phyloP scores from a whole-genome alignment of 768 basidiomycete genomes.

The Mycena epipterygia region DNA sequence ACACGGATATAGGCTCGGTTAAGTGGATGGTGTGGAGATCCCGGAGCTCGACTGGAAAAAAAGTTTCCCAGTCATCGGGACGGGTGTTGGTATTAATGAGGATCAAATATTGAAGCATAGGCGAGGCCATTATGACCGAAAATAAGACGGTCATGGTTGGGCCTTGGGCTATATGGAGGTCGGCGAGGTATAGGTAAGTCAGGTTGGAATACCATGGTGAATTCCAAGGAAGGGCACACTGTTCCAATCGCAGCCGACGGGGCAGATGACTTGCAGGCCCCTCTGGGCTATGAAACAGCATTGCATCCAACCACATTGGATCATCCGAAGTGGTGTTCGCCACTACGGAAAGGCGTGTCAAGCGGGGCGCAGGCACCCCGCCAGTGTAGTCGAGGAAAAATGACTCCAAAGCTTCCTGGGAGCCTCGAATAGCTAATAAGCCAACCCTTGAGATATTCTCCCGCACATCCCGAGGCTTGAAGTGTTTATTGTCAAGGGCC shows the following conservation, averaged over 20 bases:
- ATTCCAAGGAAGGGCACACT: conserved; percentile 33
- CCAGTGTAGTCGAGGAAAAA: neutral
- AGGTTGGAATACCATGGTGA: conserved; percentile 32
- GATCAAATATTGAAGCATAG: conserved; percentile 24
- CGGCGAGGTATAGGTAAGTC: conserved; percentile 27
- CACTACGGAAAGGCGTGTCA: neutral
- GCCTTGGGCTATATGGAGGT: conserved; percentile 1
- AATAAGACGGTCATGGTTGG: conserved; percentile 20
- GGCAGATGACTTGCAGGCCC: neutral
- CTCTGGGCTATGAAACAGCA: conserved; percentile 12
- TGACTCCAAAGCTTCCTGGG: neutral
- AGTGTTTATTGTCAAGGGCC: neutral
- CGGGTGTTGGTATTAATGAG: too few species aligned
- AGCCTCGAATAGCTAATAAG: neutral
- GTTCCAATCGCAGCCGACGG: conserved; percentile 20
- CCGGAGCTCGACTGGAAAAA: too few species aligned
- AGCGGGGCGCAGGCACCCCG: conserved; percentile 8
- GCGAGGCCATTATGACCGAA: conserved; percentile 13
- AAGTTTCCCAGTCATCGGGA: too few species aligned
- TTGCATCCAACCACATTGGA: conserved; percentile 18
- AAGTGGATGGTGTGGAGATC: too few species aligned
- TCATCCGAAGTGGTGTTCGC: neutral
- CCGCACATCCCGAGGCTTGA: too few species aligned
- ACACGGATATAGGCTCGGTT: too few species aligned
- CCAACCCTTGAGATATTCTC: neutral